Evolutionary conservation across 495 filamentous ascomycete genomes (phyloP).

Genomic region (Neurospora sp.): DNA sequence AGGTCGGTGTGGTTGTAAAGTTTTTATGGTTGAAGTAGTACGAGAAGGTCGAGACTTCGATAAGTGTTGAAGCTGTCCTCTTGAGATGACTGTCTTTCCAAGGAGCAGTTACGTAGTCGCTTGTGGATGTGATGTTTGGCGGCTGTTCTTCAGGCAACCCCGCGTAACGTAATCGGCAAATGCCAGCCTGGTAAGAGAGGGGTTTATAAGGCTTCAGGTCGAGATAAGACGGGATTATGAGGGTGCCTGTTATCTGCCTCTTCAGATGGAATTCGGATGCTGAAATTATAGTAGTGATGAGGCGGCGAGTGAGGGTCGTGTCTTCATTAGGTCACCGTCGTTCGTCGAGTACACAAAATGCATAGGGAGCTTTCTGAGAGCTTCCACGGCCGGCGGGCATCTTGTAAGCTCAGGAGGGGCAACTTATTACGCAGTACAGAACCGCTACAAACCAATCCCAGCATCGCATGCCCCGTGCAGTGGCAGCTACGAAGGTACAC

Average conservation of each 20-base stretch:
- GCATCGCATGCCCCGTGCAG: conserved; percentile 13
- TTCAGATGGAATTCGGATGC: not conserved
- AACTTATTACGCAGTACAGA: conserved; percentile 1
- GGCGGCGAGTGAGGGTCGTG: not conserved
- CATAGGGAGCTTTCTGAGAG: conserved; percentile 4
- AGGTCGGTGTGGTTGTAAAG: not conserved
- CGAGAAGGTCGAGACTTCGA: not conserved
- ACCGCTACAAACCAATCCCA: not conserved
- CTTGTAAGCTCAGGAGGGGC: conserved; percentile 9
- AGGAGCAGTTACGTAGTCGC: not conserved
- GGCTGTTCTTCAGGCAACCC: not conserved
- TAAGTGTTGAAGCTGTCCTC: not conserved
- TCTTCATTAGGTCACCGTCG: not conserved
- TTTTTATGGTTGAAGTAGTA: not conserved
- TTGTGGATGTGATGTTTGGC: not conserved
- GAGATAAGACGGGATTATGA: not conserved
- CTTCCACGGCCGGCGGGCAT: conserved; percentile 4
- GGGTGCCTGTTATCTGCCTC: not conserved
- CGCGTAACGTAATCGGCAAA: not conserved
- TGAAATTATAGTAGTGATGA: not conserved
- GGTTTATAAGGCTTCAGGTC: not conserved
- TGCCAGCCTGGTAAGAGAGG: not conserved
- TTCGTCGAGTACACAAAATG: not conserved
- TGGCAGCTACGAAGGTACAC: not conserved
- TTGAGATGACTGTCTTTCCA: not conserved